Conservation (phyloP, 2,329 filamentous ascomycete genomes). For the Botrytis cinerea region DNA sequence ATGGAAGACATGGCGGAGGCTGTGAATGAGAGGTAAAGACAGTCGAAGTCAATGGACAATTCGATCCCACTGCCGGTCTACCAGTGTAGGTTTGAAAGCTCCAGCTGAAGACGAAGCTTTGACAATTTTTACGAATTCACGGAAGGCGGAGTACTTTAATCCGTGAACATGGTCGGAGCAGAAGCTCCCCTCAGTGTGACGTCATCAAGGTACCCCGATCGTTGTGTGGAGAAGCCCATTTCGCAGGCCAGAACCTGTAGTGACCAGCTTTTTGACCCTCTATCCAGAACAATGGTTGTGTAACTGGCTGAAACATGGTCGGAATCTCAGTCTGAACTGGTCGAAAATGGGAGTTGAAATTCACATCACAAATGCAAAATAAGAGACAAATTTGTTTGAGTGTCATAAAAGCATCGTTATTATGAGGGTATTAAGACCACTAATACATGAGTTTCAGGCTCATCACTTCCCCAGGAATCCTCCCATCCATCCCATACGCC, state of each 20-base stretch:
- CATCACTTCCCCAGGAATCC: conserved; percentile 6
- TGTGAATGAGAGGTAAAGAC: neutral
- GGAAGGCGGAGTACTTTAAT: neutral
- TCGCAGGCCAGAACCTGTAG: neutral
- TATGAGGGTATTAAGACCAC: conserved; percentile 22
- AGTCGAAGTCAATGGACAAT: neutral
- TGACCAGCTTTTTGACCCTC: neutral
- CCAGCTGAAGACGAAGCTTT: neutral
- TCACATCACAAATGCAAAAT: neutral
- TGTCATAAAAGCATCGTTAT: conserved; percentile 16
- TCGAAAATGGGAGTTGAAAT: no score
- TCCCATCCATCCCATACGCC: conserved; percentile 22
- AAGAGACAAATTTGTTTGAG: neutral
- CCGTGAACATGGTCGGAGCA: neutral
- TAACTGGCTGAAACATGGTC: rapidly evolving
- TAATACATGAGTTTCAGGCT: conserved; percentile 14
- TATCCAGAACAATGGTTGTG: neutral
- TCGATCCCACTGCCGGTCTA: neutral
- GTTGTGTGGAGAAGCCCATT: neutral
- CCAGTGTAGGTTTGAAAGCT: neutral
- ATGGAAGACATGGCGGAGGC: conserved; percentile 27
- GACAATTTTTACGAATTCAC: neutral
- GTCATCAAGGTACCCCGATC: neutral
- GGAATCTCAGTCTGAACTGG: rapidly evolving
- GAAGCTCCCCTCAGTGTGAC: neutral